These are phyloP conservation scores for Nitzschia sp. DNA, from an alignment of 108 stramenopile species.

Conservation along the genomic window DNA sequence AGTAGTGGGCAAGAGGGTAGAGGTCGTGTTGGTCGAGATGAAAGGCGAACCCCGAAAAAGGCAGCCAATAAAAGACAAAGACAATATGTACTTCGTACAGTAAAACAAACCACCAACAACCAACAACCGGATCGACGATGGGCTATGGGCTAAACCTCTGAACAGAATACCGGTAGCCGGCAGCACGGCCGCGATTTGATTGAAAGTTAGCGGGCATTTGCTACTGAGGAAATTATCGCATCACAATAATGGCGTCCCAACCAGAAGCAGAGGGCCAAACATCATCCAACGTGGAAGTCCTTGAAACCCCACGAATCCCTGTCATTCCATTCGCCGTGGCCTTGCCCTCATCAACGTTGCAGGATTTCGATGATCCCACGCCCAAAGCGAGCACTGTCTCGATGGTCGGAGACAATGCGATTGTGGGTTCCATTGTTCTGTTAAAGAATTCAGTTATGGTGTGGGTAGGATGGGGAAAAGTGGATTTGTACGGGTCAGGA, in stretches of 20 bases:
- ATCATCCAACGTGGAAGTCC: background rate
- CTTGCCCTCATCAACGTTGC: background rate
- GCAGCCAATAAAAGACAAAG: too few relatives aligned
- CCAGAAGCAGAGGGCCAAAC: background rate
- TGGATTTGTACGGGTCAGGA: background rate
- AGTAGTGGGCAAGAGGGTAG: too few relatives aligned
- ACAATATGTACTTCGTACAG: too few relatives aligned
- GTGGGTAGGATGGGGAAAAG: conserved; percentile 71
- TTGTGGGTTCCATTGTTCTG: conserved; percentile 66
- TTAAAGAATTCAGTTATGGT: conserved; percentile 64
- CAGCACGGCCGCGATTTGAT: background rate
- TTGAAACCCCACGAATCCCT: conserved; percentile 3
- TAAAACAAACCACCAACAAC: too few relatives aligned
- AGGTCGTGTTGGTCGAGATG: too few relatives aligned
- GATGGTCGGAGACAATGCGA: conserved; percentile 27
- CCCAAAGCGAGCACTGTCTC: background rate
- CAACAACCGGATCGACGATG: too few relatives aligned
- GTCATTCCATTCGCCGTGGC: conserved; percentile 13
- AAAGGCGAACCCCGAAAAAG: too few relatives aligned
- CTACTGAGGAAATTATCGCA: background rate
- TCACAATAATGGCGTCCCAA: background rate
- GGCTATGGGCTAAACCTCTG: too few relatives aligned
- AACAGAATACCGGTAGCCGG: too few relatives aligned
- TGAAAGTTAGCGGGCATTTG: background rate
- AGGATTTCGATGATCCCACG: background rate